Conservation (phyloP, 75 land plant species). For the Cunninghamia lanceolata region DNA sequence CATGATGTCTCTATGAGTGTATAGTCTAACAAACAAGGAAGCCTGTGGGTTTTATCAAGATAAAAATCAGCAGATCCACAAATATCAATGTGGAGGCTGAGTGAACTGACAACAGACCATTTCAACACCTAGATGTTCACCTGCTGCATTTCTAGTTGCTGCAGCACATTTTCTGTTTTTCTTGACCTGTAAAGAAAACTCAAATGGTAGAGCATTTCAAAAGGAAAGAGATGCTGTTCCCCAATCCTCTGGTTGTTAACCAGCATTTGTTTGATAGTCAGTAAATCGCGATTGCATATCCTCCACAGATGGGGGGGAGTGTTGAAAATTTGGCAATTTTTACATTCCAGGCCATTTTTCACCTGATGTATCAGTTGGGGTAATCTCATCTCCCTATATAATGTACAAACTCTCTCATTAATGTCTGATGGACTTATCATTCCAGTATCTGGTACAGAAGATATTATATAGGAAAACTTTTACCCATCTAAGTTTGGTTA, state of each 20-base stretch:
- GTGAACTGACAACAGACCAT: neutral
- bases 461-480: neutral
- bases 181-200: neutral
- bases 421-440: neutral
- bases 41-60: neutral
- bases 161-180: neutral
- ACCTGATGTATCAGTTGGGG: too few species aligned
- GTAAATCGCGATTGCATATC: neutral
- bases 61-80: neutral
- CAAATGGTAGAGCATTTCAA: neutral
- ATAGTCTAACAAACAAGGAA: neutral
- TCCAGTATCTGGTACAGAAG: neutral
- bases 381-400: neutral
- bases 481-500: neutral
- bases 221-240: neutral
- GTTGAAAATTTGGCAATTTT: neutral
- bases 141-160: neutral
- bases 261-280: neutral
- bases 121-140: neutral
- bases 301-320: neutral
- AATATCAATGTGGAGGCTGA: neutral
- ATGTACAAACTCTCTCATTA: neutral
- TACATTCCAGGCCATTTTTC: too few species aligned
- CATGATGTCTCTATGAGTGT: neutral
- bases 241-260: neutral